Conservation (phyloP, 768 basidiomycete genomes). For the Mycena belliarum region DNA sequence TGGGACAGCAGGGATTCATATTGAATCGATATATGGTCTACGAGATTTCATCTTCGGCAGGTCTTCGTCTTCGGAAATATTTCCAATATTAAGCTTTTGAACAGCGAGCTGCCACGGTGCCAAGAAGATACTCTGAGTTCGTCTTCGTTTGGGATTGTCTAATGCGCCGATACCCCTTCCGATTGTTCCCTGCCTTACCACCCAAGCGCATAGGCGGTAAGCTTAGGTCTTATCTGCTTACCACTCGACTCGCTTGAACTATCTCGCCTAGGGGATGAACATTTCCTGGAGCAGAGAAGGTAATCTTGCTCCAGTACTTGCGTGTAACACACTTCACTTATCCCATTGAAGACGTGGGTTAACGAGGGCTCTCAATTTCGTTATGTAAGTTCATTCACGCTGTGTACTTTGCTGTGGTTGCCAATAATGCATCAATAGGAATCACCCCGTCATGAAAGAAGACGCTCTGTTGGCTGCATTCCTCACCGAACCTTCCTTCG, state of each 20-base stretch:
- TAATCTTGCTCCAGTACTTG: conserved; percentile 25
- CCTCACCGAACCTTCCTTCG: conserved; percentile 80
- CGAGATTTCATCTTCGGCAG: conserved; percentile 74
- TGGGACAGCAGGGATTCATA: conserved; percentile 92
- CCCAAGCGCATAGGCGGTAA: conserved; percentile 91
- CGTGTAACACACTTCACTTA: not conserved
- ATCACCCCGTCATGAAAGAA: conserved; percentile 89
- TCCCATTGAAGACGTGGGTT: conserved; percentile 66
- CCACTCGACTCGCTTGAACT: no score
- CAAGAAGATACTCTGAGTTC: conserved; percentile 92
- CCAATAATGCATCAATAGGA: conserved; percentile 44
- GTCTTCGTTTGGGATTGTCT: conserved; percentile 87
- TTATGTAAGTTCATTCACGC: conserved; percentile 52
- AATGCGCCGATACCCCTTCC: conserved; percentile 87
- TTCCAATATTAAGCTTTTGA: not conserved
- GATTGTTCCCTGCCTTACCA: conserved; percentile 82
- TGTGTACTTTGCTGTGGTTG: not conserved
- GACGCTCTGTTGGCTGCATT: conserved; percentile 84
- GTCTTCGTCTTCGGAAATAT: no score
- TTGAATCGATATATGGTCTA: conserved; percentile 87
- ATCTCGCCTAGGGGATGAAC: conserved; percentile 68
- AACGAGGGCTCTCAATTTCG: conserved; percentile 73
- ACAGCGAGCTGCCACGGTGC: conserved; percentile 68
- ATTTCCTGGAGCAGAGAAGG: conserved; percentile 91
- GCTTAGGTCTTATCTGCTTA: no score